Evolutionary conservation across 2,329 filamentous ascomycete species (phyloP), one percentile per base, ranked within the genome.

Genomic region (Aureobasidium pullulans): DNA sequence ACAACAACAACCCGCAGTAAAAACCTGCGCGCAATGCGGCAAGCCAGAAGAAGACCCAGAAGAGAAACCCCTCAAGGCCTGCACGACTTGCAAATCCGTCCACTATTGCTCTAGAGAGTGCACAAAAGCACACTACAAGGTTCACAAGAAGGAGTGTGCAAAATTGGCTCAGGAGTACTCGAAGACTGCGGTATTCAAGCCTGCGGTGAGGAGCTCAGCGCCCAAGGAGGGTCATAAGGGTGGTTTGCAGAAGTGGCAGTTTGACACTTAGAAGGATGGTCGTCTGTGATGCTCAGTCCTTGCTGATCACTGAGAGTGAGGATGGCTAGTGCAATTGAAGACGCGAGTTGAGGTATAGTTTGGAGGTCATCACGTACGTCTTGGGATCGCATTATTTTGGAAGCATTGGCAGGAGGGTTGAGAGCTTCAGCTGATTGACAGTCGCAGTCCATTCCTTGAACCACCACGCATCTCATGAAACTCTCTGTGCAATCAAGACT

Each of bases 221-320:
- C 72, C 68, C 40, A 63, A 65, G 7, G 69, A 66, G 4, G 69
- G 63, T n/a, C 66, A 69, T 52, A 66, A 69, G 10, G 68, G 69
- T 29, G 72, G 72, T 3, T 62, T 72, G 62, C 69, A 73, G 65
- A 75, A 75, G 65, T 75, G 73, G 73, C 70, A 75, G 66, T 69
- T 68, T 36, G 67, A 69, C 57, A 69, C 67, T 40, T 69, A 63
- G 66, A 43, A 9, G 16, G 31, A 9, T 3, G 34, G 11, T 2
- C 32, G 29, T 6, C 13, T 16, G 15, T 2, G 43, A 15, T 31
- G 23, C 28, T 46, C n/a, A 28, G 23, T 9, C 5, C 11, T 31
- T 8, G 9, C 2, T 11, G n/a, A 46, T 44, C 11, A 7, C 8
- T 23, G 23, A 4, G 23, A 23, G 23, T 23, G 3, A 3, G 2